Evolutionary conservation across 192 early-diverging fungal species (phyloP).

Genomic region (Backusella luteola): DNA sequence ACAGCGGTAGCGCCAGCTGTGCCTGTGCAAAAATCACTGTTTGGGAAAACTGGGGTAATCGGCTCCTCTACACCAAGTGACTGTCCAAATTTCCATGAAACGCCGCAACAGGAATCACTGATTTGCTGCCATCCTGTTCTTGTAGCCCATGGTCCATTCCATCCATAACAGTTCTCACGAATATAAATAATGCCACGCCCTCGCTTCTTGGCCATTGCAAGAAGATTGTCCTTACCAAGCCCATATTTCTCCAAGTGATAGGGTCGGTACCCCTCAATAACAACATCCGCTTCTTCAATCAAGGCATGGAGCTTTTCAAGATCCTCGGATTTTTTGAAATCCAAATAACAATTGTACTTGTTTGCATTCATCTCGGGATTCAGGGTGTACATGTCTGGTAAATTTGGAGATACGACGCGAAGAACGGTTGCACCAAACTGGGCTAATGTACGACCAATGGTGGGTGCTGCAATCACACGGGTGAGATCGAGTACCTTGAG

Average conservation of each 20-base stretch:
- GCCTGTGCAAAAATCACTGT: not conserved
- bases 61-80: not conserved
- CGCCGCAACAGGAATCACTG: slow-evolving; percentile 6
- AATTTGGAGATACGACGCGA: not conserved
- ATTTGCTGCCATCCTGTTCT: slow-evolving; percentile 21
- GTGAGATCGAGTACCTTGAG: not conserved
- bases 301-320: not conserved
- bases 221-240: slow-evolving; percentile 8
- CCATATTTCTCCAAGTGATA: slow-evolving; percentile 16
- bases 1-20: slow-evolving; percentile 1
- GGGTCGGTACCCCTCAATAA: slow-evolving; percentile 12
- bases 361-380: not conserved
- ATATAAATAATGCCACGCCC: slow-evolving; percentile 5
- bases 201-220: slow-evolving; percentile 3
- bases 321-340: not conserved
- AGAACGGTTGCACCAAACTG: not conserved
- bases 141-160: slow-evolving; percentile 8
- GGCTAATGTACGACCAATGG: not conserved
- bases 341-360: slow-evolving; percentile 13
- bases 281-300: slow-evolving; percentile 18
- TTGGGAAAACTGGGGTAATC: not conserved
- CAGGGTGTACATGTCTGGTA: not conserved
- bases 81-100: slow-evolving; percentile 10
- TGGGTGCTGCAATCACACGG: not conserved
- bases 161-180: slow-evolving; percentile 20